These are phyloP conservation scores for Basipetospora sp. DNA, from an alignment of 2,329 filamentous ascomycete species.

Conservation along the genomic window DNA sequence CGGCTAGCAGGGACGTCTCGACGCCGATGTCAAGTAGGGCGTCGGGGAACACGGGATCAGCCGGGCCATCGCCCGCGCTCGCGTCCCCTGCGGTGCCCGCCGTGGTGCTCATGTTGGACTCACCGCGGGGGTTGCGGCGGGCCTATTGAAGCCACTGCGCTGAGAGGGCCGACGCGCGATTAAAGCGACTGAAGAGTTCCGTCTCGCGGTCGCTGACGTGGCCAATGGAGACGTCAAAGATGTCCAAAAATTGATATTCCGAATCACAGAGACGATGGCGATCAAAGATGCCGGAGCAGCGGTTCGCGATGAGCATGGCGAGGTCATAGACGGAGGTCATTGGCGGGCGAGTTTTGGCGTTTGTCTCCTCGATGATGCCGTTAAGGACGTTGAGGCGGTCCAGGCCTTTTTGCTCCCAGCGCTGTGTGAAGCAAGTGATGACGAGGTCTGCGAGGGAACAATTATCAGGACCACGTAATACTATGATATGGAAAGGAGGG, in stretches of 20 bases:
- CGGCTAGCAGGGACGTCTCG: slow-evolving; percentile 26
- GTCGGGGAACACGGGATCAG: neutral
- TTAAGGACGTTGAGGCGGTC: slow-evolving; percentile 13
- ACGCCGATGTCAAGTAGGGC: slow-evolving; percentile 25
- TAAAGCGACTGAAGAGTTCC: slow-evolving; percentile 3
- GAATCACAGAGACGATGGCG: slow-evolving; percentile 18
- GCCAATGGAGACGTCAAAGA: slow-evolving; percentile 27
- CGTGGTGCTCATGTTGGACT: neutral
- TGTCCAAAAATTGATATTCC: slow-evolving; percentile 25
- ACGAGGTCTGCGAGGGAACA: slow-evolving; percentile 11
- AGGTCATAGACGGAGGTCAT: slow-evolving; percentile 16
- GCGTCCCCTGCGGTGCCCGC: neutral
- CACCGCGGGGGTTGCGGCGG: neutral
- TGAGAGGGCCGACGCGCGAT: slow-evolving; percentile 2
- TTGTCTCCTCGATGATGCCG: slow-evolving; percentile 5
- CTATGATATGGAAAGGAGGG: no score
- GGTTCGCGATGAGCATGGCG: slow-evolving; percentile 17
- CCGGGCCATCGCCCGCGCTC: neutral
- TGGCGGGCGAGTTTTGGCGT: slow-evolving; percentile 4
- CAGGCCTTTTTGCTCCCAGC: slow-evolving; percentile 26
- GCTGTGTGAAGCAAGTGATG: slow-evolving; percentile 26
- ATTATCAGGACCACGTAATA: neutral
- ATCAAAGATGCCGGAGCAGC: slow-evolving; percentile 23
- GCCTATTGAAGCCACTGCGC: slow-evolving; percentile 1
- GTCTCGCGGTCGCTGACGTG: slow-evolving; percentile 4